A percentile compares a stretch with the other conserved stretches of the same genome.
Evolutionary conservation across 805 yeast species (phyloP).

Genomic region (Metschnikowia peoriensis): DNA sequence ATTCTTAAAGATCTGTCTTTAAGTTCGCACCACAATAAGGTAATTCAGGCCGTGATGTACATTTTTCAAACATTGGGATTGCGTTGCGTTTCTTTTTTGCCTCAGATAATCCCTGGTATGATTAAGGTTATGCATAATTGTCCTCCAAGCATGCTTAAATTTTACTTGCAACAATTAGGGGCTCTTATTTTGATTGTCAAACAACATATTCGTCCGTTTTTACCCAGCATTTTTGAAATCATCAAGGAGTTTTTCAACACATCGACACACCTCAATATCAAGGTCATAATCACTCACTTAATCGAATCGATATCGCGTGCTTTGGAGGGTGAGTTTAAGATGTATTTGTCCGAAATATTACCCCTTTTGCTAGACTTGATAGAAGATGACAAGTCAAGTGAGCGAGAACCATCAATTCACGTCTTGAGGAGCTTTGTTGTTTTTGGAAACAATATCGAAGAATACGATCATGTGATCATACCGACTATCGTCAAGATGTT

Average conservation of each 20-base stretch:
- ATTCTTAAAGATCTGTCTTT: constrained; percentile 83
- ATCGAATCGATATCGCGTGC: constrained; percentile 84
- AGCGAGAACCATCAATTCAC: constrained; percentile 60
- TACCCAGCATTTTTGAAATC: constrained; percentile 70
- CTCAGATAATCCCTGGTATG: constrained; percentile 85
- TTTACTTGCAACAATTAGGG: constrained; percentile 85
- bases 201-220: constrained; percentile 83
- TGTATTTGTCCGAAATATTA: constrained; percentile 73
- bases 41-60: constrained; percentile 90
- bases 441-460: constrained; percentile 86
- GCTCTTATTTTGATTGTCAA: constrained; percentile 78
- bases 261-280: constrained; percentile 52
- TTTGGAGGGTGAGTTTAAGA: constrained; percentile 87
- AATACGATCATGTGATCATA: constrained; percentile 80
- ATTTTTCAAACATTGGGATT: constrained; percentile 87
- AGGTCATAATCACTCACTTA: constrained; percentile 73
- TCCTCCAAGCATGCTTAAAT: constrained; percentile 75
- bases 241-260: constrained; percentile 68
- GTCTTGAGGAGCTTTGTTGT: constrained; percentile 81
- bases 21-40: constrained; percentile 83
- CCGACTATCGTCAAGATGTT: constrained; percentile 82
- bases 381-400: constrained; percentile 65
- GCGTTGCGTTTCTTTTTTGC: constrained; percentile 85
- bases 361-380: constrained; percentile 74
- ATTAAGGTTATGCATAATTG: constrained; percentile 80